A percentile compares a stretch with the other conserved stretches of the same genome.
phyloP scores from a whole-genome alignment of 257 asterid genomes.

The Solanum piurae region DNA sequence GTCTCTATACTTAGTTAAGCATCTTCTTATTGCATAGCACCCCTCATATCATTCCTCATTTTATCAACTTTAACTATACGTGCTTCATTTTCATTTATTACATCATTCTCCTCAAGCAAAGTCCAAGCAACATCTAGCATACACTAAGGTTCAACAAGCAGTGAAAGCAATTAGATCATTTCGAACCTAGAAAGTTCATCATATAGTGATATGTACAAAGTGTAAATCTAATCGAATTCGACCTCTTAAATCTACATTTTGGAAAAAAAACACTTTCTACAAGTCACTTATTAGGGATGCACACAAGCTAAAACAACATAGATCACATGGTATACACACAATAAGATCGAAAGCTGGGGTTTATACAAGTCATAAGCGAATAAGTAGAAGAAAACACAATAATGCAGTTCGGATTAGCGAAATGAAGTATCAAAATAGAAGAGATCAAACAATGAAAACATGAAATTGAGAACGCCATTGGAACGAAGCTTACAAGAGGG shows the following conservation, averaged over 20 bases:
- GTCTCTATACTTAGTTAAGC: neutral
- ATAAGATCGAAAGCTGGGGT: conserved; percentile 3
- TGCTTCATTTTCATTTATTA: neutral
- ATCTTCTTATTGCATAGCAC: neutral
- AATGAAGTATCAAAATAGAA: conserved; percentile 15
- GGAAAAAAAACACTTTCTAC: neutral
- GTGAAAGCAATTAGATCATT: neutral
- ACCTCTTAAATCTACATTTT: neutral
- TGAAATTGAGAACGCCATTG: neutral
- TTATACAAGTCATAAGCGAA: neutral
- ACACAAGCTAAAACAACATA: neutral
- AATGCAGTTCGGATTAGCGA: conserved; percentile 1
- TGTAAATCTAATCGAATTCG: neutral
- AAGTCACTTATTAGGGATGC: neutral
- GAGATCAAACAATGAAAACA: conserved; percentile 6
- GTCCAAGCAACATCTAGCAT: neutral
- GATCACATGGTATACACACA: neutral
- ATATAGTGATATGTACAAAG: neutral
- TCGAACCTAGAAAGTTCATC: neutral
- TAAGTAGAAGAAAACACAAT: neutral
- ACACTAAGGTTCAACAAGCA: neutral
- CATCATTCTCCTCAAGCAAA: neutral
- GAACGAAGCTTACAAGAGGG: conserved; percentile 30
- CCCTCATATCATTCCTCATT: neutral
- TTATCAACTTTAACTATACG: neutral